Percentiles rank a stretch among this genome's conserved stretches.
Conservation (phyloP, 1,139 yeast genomes). For the Sugiyamaella xylanicola region DNA sequence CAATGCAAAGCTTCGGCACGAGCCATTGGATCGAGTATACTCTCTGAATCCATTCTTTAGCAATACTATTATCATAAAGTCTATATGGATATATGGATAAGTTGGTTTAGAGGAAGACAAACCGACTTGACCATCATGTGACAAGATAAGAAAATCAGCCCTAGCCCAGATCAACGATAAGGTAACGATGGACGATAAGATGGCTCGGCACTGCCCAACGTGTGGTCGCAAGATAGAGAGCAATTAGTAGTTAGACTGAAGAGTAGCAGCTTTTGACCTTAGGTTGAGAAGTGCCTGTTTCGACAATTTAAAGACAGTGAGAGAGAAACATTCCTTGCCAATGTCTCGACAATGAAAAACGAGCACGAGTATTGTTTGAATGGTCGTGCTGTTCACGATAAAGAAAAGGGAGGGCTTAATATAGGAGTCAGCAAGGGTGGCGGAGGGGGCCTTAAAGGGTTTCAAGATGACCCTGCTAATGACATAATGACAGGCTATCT, state of each 20-base stretch:
- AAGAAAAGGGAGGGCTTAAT: neutral
- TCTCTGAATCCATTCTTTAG: too few relatives aligned
- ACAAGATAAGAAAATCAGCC: neutral
- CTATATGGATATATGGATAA: too few relatives aligned
- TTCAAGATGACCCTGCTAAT: neutral
- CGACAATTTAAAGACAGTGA: neutral
- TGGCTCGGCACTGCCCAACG: neutral
- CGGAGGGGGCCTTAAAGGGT: neutral
- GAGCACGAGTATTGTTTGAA: neutral
- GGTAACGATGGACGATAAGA: neutral
- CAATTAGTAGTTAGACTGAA: neutral
- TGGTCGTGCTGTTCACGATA: neutral
- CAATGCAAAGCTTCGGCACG: too few relatives aligned
- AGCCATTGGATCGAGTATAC: too few relatives aligned
- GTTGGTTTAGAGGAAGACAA: too few relatives aligned
- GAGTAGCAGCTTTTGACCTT: neutral
- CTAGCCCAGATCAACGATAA: neutral
- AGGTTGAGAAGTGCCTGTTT: neutral
- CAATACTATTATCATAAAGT: too few relatives aligned
- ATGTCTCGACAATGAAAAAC: neutral
- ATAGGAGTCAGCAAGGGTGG: neutral
- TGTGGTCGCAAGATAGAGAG: neutral
- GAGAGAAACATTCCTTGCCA: neutral
- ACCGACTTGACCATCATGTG: neutral
- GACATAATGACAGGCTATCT: neutral